Percentiles rank a stretch among this genome's conserved stretches.
Conservation (phyloP, 2,329 filamentous ascomycete genomes). For the Ophiocordyceps australis region DNA sequence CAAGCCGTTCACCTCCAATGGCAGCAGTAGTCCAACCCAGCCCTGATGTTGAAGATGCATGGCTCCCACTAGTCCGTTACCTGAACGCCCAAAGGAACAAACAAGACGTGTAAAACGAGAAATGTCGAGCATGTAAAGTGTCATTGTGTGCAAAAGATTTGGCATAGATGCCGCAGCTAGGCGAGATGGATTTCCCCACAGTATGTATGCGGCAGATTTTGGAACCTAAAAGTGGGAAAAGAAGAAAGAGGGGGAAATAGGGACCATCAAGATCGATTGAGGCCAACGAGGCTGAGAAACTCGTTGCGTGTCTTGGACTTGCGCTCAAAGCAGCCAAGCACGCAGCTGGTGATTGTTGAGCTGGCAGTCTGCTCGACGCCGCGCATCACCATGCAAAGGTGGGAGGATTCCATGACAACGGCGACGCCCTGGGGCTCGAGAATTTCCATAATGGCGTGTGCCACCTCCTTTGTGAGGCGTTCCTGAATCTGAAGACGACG, state of each 20-base stretch:
- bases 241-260: not conserved
- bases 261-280: constrained; percentile 22
- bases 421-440: constrained; percentile 87
- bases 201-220: too few species aligned
- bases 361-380: constrained; percentile 87
- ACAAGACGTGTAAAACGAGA: too few species aligned
- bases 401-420: constrained; percentile 92
- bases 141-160: not conserved
- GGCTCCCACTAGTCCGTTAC: not conserved
- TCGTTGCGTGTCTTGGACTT: constrained; percentile 91
- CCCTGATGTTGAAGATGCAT: not conserved
- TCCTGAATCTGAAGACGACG: constrained; percentile 91
- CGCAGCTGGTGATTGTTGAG: constrained; percentile 87
- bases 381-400: constrained; percentile 97
- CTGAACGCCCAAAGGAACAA: too few species aligned
- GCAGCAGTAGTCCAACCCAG: too few species aligned
- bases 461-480: constrained; percentile 87
- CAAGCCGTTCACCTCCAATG: too few species aligned
- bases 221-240: not conserved
- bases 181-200: too few species aligned
- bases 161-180: too few species aligned
- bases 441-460: constrained; percentile 81
- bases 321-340: constrained; percentile 87
- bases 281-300: constrained; percentile 63
- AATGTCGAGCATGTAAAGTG: too few species aligned